These are phyloP conservation scores for Oxyria digyna DNA, from an alignment of 148 eudicot genomes.

Conservation along the genomic window DNA sequence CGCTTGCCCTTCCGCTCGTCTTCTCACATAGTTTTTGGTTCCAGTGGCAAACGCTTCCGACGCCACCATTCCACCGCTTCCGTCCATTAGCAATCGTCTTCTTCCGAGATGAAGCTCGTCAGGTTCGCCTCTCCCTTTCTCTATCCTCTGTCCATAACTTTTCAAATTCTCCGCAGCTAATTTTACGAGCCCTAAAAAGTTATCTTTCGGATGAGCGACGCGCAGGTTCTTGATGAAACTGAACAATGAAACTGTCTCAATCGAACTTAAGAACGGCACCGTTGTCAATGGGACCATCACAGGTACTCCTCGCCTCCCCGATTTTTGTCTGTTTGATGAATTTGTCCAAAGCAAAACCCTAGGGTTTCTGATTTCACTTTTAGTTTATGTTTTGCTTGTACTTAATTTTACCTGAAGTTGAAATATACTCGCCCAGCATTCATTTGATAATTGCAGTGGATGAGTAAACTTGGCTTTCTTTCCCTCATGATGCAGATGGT, in stretches of 20 bases:
- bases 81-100: not conserved
- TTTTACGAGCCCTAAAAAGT: not conserved
- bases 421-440: not conserved
- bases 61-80: not conserved
- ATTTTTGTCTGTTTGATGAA: not conserved
- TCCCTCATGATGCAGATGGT: not conserved
- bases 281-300: slow-evolving; percentile 74
- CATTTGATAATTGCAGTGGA: not conserved
- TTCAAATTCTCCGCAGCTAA: not conserved
- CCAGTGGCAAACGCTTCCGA: not conserved
- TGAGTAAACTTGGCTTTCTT: not conserved
- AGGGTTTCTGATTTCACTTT: not conserved
- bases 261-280: slow-evolving; percentile 81
- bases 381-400: not conserved
- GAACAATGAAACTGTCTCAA: slow-evolving; percentile 74
- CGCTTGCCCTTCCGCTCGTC: not conserved
- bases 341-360: not conserved
- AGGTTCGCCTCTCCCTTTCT: not conserved
- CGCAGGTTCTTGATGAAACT: slow-evolving; percentile 69
- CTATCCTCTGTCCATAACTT: not conserved
- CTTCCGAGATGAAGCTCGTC: slow-evolving; percentile 8
- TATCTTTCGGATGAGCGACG: not conserved
- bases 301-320: slow-evolving; percentile 18
- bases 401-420: not conserved
- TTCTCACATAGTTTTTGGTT: not conserved